Percentiles rank a stretch among this genome's conserved stretches.
phyloP scores from a whole-genome alignment of 2,329 filamentous ascomycete genomes.

The Beauveria medogensis region DNA sequence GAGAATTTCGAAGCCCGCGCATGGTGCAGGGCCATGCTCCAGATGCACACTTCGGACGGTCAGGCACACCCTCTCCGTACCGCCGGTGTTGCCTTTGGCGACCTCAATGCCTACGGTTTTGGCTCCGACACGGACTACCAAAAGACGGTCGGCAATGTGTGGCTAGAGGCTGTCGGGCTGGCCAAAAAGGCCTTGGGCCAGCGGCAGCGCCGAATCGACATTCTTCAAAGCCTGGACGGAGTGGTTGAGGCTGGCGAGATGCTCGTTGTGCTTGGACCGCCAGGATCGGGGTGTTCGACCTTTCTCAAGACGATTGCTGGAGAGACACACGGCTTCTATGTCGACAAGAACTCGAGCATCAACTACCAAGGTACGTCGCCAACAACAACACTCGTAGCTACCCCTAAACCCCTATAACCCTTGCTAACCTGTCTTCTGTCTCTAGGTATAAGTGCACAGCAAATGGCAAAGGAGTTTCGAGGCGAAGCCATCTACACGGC shows the following conservation, averaged over 20 bases:
- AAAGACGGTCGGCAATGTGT: slow-evolving; percentile 26
- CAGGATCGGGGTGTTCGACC: slow-evolving; percentile 49
- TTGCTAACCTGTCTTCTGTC: no score
- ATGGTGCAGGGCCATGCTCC: neutral
- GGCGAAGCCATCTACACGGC: slow-evolving; percentile 40
- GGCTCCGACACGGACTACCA: slow-evolving; percentile 40
- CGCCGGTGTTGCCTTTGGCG: slow-evolving; percentile 27
- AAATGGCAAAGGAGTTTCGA: no score
- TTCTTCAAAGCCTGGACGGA: no score
- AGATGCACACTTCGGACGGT: neutral
- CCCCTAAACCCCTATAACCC: no score
- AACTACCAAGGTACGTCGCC: no score
- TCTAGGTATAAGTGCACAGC: no score
- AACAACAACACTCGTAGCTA: no score
- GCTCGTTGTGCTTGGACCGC: slow-evolving; percentile 47
- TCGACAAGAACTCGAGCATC: slow-evolving; percentile 50
- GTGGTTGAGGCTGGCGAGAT: slow-evolving; percentile 38
- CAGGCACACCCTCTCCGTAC: slow-evolving; percentile 16
- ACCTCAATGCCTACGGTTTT: slow-evolving; percentile 38
- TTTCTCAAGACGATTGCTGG: slow-evolving; percentile 47
- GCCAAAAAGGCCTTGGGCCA: neutral
- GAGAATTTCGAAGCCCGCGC: neutral
- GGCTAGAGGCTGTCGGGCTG: slow-evolving; percentile 22
- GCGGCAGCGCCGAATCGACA: neutral
- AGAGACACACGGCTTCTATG: slow-evolving; percentile 53